Percentiles rank a stretch among this genome's conserved stretches.
These are phyloP conservation scores for Salix dunnii DNA, from an alignment of 345 rosid species.

Conservation along the genomic window DNA sequence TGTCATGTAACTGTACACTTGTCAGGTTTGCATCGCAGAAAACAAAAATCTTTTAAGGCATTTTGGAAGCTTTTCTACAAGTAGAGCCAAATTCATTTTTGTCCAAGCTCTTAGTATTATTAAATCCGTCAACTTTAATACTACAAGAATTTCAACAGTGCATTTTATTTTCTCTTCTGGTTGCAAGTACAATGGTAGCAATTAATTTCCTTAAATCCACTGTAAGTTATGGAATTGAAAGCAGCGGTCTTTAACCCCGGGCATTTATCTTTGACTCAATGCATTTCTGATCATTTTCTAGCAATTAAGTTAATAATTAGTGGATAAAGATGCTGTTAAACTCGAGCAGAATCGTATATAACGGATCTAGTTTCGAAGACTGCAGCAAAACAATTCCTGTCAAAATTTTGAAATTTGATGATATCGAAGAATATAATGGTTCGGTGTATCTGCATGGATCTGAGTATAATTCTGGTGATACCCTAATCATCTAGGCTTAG, in stretches of 20 bases:
- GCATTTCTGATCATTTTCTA: not conserved
- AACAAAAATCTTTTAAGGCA: not conserved
- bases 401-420: not conserved
- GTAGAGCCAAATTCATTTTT: not conserved
- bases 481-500: not conserved
- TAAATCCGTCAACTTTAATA: not conserved
- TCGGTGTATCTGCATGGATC: not conserved
- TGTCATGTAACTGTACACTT: not conserved
- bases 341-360: not conserved
- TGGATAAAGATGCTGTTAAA: not conserved
- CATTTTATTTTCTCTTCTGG: not conserved
- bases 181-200: not conserved
- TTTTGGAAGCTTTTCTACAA: not conserved
- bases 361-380: not conserved
- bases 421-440: not conserved
- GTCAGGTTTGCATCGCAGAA: conserved; percentile 5
- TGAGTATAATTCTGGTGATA: not conserved
- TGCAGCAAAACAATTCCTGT: not conserved
- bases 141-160: not conserved
- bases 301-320: not conserved
- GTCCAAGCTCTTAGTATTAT: not conserved
- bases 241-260: not conserved
- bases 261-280: not conserved
- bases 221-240: not conserved
- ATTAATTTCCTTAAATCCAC: not conserved